Evolutionary conservation across 176 grass and related monocot genomes (phyloP), one percentile per base, ranked within the genome.

Genomic region (Aegilops tauschii): DNA sequence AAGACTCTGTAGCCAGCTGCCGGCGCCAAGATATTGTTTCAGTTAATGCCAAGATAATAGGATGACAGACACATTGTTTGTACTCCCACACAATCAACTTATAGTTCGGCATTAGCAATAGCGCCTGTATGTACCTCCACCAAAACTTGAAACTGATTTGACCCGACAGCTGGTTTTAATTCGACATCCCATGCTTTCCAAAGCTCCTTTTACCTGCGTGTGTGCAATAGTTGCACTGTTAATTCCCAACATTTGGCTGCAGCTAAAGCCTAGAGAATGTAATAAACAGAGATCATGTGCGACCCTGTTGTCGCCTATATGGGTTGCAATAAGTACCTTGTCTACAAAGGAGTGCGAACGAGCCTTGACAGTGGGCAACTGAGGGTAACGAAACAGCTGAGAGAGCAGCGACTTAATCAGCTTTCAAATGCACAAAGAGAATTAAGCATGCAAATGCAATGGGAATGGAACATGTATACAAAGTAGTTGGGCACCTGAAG

Each of bases 111-210:
- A 58, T 58, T 58, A 58, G 54, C 20, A 42, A 20, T 72, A 73
- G 8, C 21, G 1, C 39, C 14, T 73, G 37, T 45, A 73, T 7
- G 13, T 67, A 68, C 70, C 39, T 73, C 70, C 70, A 73, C 25
- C 39, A 73, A 28, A 16, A 45, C 70, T 47, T 73, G 70, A 45
- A 47, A 73, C 70, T 16, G 70, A 73, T 73, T 73, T 73, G n/a
- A 73, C 70, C 12, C 0, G 12, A 47, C 39, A 47, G n/a, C 70
- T 73, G 5, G n/a, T 73, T 73, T 73, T 73, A 47, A 73, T 47
- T 73, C n/a, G 70, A 73, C 70, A 73, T 12, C 70, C 70, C 70
- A 73, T 28, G 70, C 39, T 45, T 47, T 73, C 70, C n/a, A 73
- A 47, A 27, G 25, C 70, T 47, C 39, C 39, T 47, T 73, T 73